These are phyloP conservation scores for Erigeron philadelphicus DNA, from an alignment of 140 eudicot genomes.

Conservation along the genomic window DNA sequence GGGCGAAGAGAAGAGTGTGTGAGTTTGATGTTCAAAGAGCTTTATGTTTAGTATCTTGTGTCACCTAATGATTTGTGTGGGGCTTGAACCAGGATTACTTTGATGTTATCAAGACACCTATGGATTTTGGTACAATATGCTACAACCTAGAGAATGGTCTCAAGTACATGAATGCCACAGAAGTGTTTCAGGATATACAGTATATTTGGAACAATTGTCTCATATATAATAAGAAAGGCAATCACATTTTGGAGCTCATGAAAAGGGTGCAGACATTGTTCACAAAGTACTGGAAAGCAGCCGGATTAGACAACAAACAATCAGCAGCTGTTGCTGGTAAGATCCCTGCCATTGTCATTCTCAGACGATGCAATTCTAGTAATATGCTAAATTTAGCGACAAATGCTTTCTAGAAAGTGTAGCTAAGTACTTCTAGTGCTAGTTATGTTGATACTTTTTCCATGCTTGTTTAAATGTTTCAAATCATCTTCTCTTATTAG, in stretches of 20 bases:
- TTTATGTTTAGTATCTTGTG: background rate
- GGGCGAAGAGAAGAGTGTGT: too few relatives aligned
- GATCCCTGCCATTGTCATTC: conserved; percentile 15
- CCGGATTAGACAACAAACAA: conserved; percentile 44
- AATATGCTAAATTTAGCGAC: conserved; percentile 1
- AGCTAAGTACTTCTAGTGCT: conserved; percentile 2
- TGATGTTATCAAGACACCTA: conserved; percentile 77
- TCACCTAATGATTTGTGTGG: background rate
- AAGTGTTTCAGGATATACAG: conserved; percentile 69
- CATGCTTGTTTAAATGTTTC: conserved; percentile 9
- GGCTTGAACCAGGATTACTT: conserved; percentile 63
- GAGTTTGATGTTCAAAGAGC: too few relatives aligned
- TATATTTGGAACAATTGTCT: conserved; percentile 70
- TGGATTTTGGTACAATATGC: conserved; percentile 83
- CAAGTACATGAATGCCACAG: conserved; percentile 68
- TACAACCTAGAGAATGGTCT: conserved; percentile 70
- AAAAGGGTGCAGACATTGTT: conserved; percentile 62
- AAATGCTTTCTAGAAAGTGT: background rate
- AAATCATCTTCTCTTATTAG: background rate
- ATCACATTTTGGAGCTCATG: conserved; percentile 77
- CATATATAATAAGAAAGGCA: conserved; percentile 67
- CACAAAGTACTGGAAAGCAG: conserved; percentile 56
- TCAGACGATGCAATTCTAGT: background rate
- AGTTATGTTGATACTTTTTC: conserved; percentile 10
- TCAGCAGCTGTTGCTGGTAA: conserved; percentile 34